A percentile compares a stretch with the other conserved stretches of the same genome.
Evolutionary conservation across 1,284 basidiomycete genomes (phyloP).

Genomic region (Cerrena zonata): DNA sequence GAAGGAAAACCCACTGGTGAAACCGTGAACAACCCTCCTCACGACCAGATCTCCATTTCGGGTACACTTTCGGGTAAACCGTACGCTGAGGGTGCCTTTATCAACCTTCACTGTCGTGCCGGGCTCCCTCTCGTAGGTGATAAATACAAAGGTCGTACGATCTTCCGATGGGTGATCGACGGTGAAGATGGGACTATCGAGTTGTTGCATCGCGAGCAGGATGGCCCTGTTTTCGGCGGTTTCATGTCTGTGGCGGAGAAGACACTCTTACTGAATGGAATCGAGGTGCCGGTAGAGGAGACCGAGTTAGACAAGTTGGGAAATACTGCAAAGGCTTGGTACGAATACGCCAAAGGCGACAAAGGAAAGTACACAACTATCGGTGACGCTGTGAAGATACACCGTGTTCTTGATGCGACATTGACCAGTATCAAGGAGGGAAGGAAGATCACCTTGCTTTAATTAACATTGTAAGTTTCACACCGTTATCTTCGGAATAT

Average conservation of each 20-base stretch:
- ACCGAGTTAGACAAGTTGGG: not conserved
- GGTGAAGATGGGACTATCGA: constrained; percentile 32
- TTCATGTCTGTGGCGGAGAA: constrained; percentile 19
- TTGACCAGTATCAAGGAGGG: too few species aligned
- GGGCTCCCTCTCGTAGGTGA: constrained; percentile 16
- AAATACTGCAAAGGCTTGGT: too few species aligned
- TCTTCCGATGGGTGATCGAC: constrained; percentile 32
- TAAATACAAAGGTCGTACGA: constrained; percentile 10
- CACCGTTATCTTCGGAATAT: too few species aligned
- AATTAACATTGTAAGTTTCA: too few species aligned
- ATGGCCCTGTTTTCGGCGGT: constrained; percentile 8
- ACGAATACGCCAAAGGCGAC: too few species aligned
- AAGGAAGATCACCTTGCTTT: too few species aligned
- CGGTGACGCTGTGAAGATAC: too few species aligned
- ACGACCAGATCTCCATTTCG: constrained; percentile 27
- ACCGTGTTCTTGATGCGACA: too few species aligned
- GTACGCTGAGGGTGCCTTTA: constrained; percentile 26
- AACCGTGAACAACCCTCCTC: constrained; percentile 14
- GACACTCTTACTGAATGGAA: constrained; percentile 25
- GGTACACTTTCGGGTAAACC: constrained; percentile 12
- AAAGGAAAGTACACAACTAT: too few species aligned
- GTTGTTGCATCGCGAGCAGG: constrained; percentile 20
- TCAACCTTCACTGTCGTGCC: constrained; percentile 23
- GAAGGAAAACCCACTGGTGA: constrained; percentile 19
- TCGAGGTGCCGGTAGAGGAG: constrained; percentile 19